Conservation (phyloP, 83 land plant genomes). For the Picea mariana region DNA sequence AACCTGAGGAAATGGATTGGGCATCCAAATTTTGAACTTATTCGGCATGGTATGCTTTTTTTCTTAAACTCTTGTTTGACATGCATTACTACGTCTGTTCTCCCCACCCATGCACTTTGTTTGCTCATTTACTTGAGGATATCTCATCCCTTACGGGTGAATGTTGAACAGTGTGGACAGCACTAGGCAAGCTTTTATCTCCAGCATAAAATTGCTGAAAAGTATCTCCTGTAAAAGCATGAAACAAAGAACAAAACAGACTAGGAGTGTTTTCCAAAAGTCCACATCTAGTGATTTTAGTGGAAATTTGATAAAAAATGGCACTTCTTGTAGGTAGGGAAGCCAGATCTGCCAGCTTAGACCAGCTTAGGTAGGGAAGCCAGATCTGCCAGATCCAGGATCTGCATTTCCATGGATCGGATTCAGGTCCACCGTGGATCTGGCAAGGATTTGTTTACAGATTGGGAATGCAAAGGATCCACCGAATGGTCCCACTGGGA, state of each 20-base stretch:
- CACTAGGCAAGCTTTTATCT: too few relatives aligned
- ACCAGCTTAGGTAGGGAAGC: background rate
- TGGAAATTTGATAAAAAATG: background rate
- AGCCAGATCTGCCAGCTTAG: background rate
- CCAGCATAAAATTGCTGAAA: too few relatives aligned
- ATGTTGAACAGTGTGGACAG: background rate
- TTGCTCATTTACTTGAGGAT: background rate
- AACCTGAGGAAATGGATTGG: constrained; percentile 94
- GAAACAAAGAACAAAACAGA: background rate
- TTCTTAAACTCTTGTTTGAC: background rate
- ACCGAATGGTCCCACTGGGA: too few relatives aligned
- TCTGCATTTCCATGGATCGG: too few relatives aligned
- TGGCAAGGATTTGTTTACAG: too few relatives aligned
- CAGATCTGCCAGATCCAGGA: too few relatives aligned
- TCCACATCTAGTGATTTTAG: background rate
- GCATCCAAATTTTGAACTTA: constrained; percentile 97
- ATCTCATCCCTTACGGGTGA: background rate
- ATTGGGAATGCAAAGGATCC: too few relatives aligned
- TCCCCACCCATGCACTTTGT: constrained; percentile 2
- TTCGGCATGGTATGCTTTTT: constrained; percentile 83
- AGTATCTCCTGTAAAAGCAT: background rate
- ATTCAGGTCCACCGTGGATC: too few relatives aligned
- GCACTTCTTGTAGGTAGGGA: background rate
- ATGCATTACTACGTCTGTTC: background rate
- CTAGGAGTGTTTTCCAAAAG: background rate